Conservation (phyloP, 2,329 filamentous ascomycete species). For the Colletotrichum liriopes region DNA sequence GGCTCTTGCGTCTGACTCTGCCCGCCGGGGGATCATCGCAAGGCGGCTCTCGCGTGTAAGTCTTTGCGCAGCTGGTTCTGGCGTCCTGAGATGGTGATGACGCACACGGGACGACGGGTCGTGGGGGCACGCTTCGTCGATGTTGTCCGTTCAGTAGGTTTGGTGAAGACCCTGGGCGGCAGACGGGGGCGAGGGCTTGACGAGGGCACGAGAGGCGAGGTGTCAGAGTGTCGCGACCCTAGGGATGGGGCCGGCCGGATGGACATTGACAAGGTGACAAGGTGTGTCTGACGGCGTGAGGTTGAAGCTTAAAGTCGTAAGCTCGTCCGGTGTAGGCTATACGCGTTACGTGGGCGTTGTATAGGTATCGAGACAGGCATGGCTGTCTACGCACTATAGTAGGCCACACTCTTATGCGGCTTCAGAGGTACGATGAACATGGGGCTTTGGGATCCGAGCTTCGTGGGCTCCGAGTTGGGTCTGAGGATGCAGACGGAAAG, state of each 20-base stretch:
- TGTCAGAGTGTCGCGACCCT: background rate
- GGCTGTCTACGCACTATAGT: background rate
- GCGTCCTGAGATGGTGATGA: background rate
- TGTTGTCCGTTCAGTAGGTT: too few species aligned
- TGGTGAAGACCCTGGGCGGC: background rate
- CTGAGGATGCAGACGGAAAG: background rate
- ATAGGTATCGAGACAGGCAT: too few species aligned
- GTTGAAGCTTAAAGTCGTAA: slow-evolving; percentile 37
- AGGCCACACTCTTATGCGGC: too few species aligned
- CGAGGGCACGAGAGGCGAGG: background rate
- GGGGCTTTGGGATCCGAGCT: background rate
- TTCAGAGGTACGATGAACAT: background rate
- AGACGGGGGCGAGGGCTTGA: background rate
- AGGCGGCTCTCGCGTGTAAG: slow-evolving; percentile 14
- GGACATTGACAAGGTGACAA: slow-evolving; percentile 7
- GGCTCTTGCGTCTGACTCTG: slow-evolving; percentile 17
- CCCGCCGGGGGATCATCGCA: background rate
- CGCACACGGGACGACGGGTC: background rate
- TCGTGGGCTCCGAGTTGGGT: background rate
- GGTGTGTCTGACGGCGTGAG: background rate
- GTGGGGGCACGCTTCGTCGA: slow-evolving; percentile 1
- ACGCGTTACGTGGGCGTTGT: background rate
- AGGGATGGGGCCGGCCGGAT: background rate
- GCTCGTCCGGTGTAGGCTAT: slow-evolving; percentile 9
- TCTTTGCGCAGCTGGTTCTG: background rate